Percentiles rank a stretch among this genome's conserved stretches.
Evolutionary conservation across 495 filamentous ascomycete species (phyloP).

Genomic region (Haplographium delicatum): DNA sequence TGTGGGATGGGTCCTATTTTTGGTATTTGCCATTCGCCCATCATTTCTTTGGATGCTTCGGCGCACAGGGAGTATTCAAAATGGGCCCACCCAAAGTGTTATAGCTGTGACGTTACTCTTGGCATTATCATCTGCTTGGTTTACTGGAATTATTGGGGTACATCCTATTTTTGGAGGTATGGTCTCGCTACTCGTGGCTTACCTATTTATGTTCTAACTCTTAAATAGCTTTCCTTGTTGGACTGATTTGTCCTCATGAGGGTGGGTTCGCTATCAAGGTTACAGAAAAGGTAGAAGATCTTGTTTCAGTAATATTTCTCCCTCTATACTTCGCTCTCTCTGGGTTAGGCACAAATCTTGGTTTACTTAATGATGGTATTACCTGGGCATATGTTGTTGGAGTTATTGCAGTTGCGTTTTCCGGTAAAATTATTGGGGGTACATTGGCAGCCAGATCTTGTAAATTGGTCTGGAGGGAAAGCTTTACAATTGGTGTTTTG

Average conservation of each 20-base stretch:
- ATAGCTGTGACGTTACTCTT: slow-evolving; percentile 79
- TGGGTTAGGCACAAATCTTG: slow-evolving; percentile 83
- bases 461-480: slow-evolving; percentile 89
- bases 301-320: slow-evolving; percentile 82
- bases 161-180: slow-evolving; percentile 78
- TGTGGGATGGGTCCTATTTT: slow-evolving; percentile 70
- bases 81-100: slow-evolving; percentile 84
- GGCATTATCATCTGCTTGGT: slow-evolving; percentile 80
- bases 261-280: slow-evolving; percentile 92
- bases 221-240: slow-evolving; percentile 67
- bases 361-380: slow-evolving; percentile 73
- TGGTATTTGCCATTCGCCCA: slow-evolving; percentile 71
- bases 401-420: slow-evolving; percentile 77
- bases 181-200: neutral
- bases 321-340: slow-evolving; percentile 96
- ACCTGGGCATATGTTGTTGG: slow-evolving; percentile 92
- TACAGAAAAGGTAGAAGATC: slow-evolving; percentile 93
- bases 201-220: neutral
- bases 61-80: slow-evolving; percentile 72
- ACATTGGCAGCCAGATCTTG: slow-evolving; percentile 71
- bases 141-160: slow-evolving; percentile 84
- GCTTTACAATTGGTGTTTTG: slow-evolving; percentile 81
- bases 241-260: slow-evolving; percentile 89
- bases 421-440: slow-evolving; percentile 81
- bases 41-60: slow-evolving; percentile 70